A percentile compares a stretch with the other conserved stretches of the same genome.
Evolutionary conservation across 805 yeast genomes (phyloP).

Genomic region (Candida broadrunensis): DNA sequence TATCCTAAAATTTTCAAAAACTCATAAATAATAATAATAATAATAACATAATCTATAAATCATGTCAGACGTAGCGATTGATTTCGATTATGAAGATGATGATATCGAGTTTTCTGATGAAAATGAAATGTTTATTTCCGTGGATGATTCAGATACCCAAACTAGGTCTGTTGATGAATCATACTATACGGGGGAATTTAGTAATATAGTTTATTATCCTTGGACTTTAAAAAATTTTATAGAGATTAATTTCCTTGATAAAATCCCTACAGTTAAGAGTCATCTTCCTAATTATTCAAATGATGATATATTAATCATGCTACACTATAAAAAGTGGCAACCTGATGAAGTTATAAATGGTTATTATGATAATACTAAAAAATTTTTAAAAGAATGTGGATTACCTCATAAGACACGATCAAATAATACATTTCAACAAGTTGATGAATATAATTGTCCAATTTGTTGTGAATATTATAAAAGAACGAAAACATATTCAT

Average conservation of each 20-base stretch:
- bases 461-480: slow-evolving; percentile 69
- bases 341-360: slow-evolving; percentile 35
- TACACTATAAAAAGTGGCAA: slow-evolving; percentile 39
- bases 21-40: too few relatives aligned
- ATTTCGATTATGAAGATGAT: slow-evolving; percentile 9
- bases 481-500: slow-evolving; percentile 35
- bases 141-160: not conserved
- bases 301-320: slow-evolving; percentile 32
- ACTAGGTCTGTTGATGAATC: slow-evolving; percentile 1
- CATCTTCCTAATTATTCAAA: slow-evolving; percentile 24
- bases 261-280: slow-evolving; percentile 17
- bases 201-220: slow-evolving; percentile 16
- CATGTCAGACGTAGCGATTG: slow-evolving; percentile 1
- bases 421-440: slow-evolving; percentile 9
- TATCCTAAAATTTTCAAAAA: too few relatives aligned
- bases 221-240: slow-evolving; percentile 27
- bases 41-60: too few relatives aligned
- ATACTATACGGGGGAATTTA: slow-evolving; percentile 2
- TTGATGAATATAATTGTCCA: slow-evolving; percentile 42
- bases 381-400: slow-evolving; percentile 27
- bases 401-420: slow-evolving; percentile 9
- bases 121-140: too few relatives aligned
- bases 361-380: slow-evolving; percentile 28
- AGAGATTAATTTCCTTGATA: slow-evolving; percentile 18
- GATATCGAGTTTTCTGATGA: slow-evolving; percentile 6